These are phyloP conservation scores for Auriculariales sp. DNA, from an alignment of 768 basidiomycete species.

Conservation along the genomic window DNA sequence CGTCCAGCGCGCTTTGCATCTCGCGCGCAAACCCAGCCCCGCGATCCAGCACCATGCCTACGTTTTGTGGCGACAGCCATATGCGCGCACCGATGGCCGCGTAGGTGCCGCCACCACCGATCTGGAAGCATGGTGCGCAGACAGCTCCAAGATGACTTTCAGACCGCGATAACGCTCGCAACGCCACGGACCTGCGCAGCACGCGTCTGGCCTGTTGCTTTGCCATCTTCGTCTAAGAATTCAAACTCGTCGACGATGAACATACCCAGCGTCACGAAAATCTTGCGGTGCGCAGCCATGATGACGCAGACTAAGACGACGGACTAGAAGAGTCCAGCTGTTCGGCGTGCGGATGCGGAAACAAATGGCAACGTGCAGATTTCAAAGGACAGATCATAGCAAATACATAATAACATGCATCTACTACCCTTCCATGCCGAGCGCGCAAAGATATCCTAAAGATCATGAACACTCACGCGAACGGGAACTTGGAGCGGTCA, in stretches of 20 bases:
- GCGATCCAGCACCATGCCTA: conserved; percentile 78
- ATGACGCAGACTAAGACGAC: no score
- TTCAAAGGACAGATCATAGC: no score
- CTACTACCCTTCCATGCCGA: no score
- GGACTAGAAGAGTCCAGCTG: no score
- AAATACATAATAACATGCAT: no score
- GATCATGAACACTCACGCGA: conserved; percentile 9
- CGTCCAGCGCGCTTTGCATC: conserved; percentile 38
- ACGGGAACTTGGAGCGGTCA: conserved; percentile 18
- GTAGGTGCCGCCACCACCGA: conserved; percentile 66
- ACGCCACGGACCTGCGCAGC: conserved; percentile 32
- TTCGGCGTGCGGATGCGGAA: no score
- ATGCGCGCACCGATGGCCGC: conserved; percentile 69
- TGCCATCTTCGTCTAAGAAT: conserved; percentile 41
- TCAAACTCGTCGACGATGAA: conserved; percentile 82
- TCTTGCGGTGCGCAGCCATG: neutral
- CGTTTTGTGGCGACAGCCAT: conserved; percentile 49
- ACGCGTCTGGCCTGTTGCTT: conserved; percentile 28
- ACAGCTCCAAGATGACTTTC: neutral
- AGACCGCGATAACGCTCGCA: neutral
- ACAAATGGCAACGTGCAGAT: no score
- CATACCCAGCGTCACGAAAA: conserved; percentile 43
- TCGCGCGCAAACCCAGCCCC: conserved; percentile 59
- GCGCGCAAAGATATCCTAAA: no score
- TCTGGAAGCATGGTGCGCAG: conserved; percentile 24